These are phyloP conservation scores for Amoeboaphelidium occidentale DNA, from an alignment of 371 early-diverging fungal species.

Conservation along the genomic window DNA sequence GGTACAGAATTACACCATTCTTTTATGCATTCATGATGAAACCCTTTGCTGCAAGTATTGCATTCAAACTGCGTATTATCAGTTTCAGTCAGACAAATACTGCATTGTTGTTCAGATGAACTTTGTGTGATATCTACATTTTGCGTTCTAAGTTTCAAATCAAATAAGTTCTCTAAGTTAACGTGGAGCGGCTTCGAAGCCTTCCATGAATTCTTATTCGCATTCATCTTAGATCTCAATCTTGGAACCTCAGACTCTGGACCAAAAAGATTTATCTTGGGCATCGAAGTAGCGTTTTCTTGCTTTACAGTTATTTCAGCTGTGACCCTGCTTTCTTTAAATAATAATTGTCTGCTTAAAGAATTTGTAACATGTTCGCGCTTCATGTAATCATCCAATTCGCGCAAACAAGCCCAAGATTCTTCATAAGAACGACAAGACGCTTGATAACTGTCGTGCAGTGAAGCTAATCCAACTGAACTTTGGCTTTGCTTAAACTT, in stretches of 20 bases:
- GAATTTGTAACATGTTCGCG: no score
- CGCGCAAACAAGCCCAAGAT: no score
- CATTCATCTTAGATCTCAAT: neutral
- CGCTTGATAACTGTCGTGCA: no score
- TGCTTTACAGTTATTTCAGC: no score
- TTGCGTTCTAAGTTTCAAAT: neutral
- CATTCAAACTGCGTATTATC: neutral
- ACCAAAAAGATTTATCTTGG: no score
- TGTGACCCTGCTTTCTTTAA: no score
- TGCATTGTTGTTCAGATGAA: neutral
- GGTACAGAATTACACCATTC: neutral
- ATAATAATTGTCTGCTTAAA: no score
- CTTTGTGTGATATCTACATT: neutral
- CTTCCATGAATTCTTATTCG: neutral
- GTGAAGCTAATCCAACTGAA: no score
- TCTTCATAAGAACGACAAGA: no score
- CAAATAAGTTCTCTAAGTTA: neutral
- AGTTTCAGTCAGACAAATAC: neutral
- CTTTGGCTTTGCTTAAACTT: no score
- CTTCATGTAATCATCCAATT: no score
- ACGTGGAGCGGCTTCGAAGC: neutral
- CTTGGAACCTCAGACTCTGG: neutral
- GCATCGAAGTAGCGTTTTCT: no score
- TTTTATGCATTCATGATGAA: neutral
- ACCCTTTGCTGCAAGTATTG: neutral